A percentile compares a stretch with the other conserved stretches of the same genome.
Evolutionary conservation across 352 stramenopile species (phyloP).

Genomic region (Elongisporangium prolatum): DNA sequence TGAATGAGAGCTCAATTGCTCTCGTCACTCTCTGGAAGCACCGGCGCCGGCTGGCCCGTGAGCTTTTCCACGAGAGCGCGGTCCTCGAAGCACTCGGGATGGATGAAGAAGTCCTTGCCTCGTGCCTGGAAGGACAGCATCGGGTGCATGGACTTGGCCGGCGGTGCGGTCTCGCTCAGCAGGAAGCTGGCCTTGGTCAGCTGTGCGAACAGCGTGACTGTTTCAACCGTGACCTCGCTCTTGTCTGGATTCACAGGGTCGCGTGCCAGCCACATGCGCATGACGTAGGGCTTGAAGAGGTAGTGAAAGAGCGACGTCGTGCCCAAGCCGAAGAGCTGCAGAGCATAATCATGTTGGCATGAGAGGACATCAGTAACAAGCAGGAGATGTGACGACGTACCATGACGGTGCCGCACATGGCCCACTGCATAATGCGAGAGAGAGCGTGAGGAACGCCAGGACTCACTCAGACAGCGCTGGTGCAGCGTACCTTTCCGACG

Average conservation of each 20-base stretch:
- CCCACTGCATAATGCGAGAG: constrained; percentile 42
- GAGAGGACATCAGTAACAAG: neutral
- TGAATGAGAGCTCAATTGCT: constrained; percentile 1
- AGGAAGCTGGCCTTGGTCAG: constrained; percentile 45
- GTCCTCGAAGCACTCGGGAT: constrained; percentile 68
- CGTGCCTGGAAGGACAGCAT: constrained; percentile 80
- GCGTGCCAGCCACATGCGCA: constrained; percentile 66
- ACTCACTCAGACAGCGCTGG: neutral
- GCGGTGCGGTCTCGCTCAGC: constrained; percentile 51
- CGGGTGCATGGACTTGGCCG: constrained; percentile 67
- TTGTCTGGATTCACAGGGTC: constrained; percentile 17
- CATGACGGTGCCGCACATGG: constrained; percentile 88
- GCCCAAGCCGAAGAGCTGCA: constrained; percentile 69
- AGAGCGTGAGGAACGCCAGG: neutral
- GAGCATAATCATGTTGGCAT: neutral
- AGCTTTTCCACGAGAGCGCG: constrained; percentile 53
- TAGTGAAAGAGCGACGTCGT: constrained; percentile 82
- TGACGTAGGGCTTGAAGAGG: constrained; percentile 84
- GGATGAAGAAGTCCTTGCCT: constrained; percentile 71
- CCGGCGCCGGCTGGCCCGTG: constrained; percentile 25
- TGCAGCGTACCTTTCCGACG: constrained; percentile 49
- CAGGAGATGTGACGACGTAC: constrained; percentile 12
- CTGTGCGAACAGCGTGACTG: constrained; percentile 64
- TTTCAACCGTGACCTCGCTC: constrained; percentile 55
- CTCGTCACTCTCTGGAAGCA: constrained; percentile 9